Conservation (phyloP, 345 rosid species). For the Eucalyptus regnans region DNA sequence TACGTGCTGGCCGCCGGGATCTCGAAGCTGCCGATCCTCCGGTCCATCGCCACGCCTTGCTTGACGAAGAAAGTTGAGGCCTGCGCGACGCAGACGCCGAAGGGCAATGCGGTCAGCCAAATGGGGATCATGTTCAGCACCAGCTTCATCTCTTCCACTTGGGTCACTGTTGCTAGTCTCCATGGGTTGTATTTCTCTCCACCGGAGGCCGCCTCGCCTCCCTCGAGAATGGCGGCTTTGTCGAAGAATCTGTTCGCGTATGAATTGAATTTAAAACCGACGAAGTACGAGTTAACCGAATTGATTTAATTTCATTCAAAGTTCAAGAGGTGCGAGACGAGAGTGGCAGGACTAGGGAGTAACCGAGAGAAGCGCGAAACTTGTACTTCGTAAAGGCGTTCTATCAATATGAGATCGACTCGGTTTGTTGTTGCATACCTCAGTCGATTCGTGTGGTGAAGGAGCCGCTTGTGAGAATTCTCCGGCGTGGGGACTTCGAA, state of each 20-base stretch:
- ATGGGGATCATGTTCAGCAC: slow-evolving; percentile 11
- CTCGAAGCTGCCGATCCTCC: slow-evolving; percentile 17
- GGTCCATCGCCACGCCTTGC: slow-evolving; percentile 31
- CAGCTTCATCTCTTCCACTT: slow-evolving; percentile 32
- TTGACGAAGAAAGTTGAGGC: slow-evolving; percentile 10
- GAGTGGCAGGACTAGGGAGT: not conserved
- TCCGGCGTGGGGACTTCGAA: slow-evolving; percentile 1
- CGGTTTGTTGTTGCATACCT: not conserved
- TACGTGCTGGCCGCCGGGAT: slow-evolving; percentile 35
- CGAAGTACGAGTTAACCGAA: not conserved
- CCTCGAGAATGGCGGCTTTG: slow-evolving; percentile 11
- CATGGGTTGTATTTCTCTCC: not conserved
- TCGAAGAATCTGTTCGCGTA: slow-evolving; percentile 9
- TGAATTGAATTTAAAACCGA: not conserved
- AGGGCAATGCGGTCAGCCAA: slow-evolving; percentile 8
- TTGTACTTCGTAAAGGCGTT: not conserved
- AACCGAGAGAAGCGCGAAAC: not conserved
- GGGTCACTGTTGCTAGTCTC: slow-evolving; percentile 13
- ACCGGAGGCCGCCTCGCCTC: not conserved
- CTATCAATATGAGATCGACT: not conserved
- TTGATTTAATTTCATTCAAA: not conserved
- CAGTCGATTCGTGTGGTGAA: slow-evolving; percentile 21
- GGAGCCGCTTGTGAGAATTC: slow-evolving; percentile 9
- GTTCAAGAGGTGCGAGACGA: not conserved
- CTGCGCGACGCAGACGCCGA: slow-evolving; percentile 6